phyloP scores from a whole-genome alignment of 164 flowering plant genomes.

The Warburgia ugandensis region DNA sequence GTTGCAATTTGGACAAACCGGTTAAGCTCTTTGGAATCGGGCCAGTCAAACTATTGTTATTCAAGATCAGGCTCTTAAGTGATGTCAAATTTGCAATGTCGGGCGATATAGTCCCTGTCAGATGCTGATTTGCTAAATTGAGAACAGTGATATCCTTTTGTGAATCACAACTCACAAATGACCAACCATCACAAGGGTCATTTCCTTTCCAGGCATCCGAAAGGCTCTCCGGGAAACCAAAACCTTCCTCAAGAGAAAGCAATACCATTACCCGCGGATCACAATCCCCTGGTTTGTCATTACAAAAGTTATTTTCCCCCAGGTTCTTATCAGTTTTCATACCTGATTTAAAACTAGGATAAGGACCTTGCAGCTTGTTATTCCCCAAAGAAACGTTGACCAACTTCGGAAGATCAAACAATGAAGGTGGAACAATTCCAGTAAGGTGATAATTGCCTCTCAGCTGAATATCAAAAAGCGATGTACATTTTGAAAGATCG shows the following conservation, averaged over 20 bases:
- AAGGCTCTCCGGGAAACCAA: conserved; percentile 42
- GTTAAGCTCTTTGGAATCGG: conserved; percentile 36
- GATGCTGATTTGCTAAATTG: conserved; percentile 28
- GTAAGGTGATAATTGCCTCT: conserved; percentile 42
- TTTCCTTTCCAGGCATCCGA: conserved; percentile 53
- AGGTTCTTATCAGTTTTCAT: conserved; percentile 14
- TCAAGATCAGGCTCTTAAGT: conserved; percentile 33
- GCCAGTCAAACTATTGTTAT: conserved; percentile 43
- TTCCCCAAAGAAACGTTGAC: conserved; percentile 38
- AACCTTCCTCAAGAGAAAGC: conserved; percentile 33
- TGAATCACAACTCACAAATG: conserved; percentile 35
- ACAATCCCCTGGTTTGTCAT: conserved; percentile 41
- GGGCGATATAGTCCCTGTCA: conserved; percentile 45
- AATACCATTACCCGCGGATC: conserved; percentile 41
- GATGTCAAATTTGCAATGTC: conserved; percentile 39
- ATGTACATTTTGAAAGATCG: conserved; percentile 30
- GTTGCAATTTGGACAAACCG: conserved; percentile 23
- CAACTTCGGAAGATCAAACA: conserved; percentile 24
- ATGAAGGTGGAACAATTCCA: conserved; percentile 33
- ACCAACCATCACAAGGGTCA: conserved; percentile 45
- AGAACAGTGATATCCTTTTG: conserved; percentile 30
- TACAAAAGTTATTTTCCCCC: conserved; percentile 37
- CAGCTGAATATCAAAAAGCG: conserved; percentile 40
- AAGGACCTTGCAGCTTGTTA: conserved; percentile 53
- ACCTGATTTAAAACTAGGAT: conserved; percentile 22